Evolutionary conservation across 1,139 yeast species (phyloP).

Genomic region (Candida labiduridarum): DNA sequence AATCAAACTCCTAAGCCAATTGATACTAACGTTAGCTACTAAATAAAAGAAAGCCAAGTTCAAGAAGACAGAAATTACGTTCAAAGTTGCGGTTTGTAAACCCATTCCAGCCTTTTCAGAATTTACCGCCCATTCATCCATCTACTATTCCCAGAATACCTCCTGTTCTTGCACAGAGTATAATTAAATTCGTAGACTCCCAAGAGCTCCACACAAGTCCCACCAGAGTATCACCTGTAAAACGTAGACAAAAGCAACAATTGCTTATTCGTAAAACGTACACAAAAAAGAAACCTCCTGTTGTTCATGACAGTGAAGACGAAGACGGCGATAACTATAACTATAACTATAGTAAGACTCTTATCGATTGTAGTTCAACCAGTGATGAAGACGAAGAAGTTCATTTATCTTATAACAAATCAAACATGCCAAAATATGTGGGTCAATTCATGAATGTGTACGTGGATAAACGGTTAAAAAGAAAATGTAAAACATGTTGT

Average conservation of each 20-base stretch:
- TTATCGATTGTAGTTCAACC: background rate
- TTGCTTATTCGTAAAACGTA: too few species aligned
- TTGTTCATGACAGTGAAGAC: background rate
- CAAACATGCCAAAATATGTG: constrained; percentile 20
- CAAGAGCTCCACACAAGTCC: background rate
- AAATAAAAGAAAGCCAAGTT: constrained; percentile 10
- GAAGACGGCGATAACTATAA: background rate
- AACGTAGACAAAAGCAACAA: background rate
- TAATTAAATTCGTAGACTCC: constrained; percentile 1
- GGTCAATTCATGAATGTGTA: constrained; percentile 18
- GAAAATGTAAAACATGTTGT: constrained; percentile 19
- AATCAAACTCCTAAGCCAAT: too few species aligned
- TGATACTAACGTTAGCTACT: too few species aligned
- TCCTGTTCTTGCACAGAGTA: background rate
- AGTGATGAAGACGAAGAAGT: constrained; percentile 6
- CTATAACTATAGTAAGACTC: background rate
- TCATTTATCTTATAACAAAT: constrained; percentile 17
- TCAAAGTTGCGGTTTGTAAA: constrained; percentile 1
- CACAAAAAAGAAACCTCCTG: background rate
- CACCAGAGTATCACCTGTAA: background rate
- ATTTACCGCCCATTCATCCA: background rate
- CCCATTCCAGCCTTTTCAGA: constrained; percentile 3
- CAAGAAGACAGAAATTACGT: constrained; percentile 8
- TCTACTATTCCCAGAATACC: background rate
- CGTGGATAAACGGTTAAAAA: constrained; percentile 15